Conservation (phyloP, 78 protist species). For the Cyanophora paradoxa region DNA sequence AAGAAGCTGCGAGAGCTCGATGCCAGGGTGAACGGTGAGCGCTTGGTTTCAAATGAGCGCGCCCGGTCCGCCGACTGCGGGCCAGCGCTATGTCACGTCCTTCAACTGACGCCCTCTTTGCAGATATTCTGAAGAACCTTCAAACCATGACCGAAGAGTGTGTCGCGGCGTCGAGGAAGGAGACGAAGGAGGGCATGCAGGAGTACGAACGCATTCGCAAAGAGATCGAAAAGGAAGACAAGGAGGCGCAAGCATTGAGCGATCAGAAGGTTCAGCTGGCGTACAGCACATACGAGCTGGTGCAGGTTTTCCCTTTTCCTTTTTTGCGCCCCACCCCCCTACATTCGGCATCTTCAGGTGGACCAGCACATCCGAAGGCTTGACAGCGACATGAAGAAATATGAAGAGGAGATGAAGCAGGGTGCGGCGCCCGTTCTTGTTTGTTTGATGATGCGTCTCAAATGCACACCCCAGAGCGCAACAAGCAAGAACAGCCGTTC, state of each 20-base stretch:
- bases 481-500: no score
- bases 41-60: neutral
- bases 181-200: neutral
- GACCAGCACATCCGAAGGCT: neutral
- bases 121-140: no score
- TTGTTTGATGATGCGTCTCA: neutral
- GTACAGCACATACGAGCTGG: neutral
- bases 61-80: no score
- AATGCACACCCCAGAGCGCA: neutral
- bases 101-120: no score
- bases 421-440: neutral
- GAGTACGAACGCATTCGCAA: neutral
- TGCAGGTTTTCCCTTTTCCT: neutral
- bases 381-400: neutral
- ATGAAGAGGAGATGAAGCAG: neutral
- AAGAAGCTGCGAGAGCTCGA: neutral
- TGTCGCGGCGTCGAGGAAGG: neutral
- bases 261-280: neutral
- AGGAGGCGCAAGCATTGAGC: no score
- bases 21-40: neutral
- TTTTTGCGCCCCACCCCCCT: neutral
- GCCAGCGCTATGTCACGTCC: no score
- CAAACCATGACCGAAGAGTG: neutral
- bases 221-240: no score
- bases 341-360: neutral